These are phyloP conservation scores for Penicillium canariense DNA, from an alignment of 495 filamentous ascomycete species.

Conservation along the genomic window DNA sequence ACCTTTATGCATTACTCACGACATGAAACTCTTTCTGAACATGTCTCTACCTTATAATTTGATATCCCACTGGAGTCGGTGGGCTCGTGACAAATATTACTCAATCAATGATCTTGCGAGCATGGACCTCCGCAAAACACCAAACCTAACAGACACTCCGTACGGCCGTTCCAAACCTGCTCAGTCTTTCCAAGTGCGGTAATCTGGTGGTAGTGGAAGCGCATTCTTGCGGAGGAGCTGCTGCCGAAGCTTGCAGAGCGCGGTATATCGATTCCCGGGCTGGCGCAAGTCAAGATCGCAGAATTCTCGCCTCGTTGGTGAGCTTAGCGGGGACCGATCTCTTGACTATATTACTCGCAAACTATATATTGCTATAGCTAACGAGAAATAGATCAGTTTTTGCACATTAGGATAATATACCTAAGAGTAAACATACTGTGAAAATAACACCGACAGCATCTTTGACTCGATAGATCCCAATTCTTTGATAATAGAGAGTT, in stretches of 20 bases:
- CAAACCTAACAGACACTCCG: no score
- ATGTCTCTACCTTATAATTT: conserved; percentile 8
- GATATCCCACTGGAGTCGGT: conserved; percentile 16
- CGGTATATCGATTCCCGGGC: no score
- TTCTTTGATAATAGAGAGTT: conserved; percentile 29
- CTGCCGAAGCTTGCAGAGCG: no score
- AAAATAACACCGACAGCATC: conserved; percentile 31
- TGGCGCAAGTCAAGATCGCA: no score
- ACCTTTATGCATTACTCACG: conserved; percentile 13
- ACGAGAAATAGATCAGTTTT: conserved; percentile 8
- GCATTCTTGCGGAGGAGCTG: no score
- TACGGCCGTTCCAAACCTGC: no score
- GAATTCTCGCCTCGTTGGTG: neutral
- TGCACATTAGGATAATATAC: neutral
- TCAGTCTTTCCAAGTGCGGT: no score
- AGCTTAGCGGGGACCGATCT: neutral
- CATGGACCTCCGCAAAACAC: no score
- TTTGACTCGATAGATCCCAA: conserved; percentile 19
- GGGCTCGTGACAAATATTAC: neutral
- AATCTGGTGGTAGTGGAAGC: no score
- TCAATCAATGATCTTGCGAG: neutral
- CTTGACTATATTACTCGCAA: conserved; percentile 11
- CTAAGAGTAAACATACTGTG: conserved; percentile 11
- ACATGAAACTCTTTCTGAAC: conserved; percentile 11
- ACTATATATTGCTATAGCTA: conserved; percentile 35